A percentile compares a stretch with the other conserved stretches of the same genome.
These are phyloP conservation scores for Salicornia ramosissima DNA, from an alignment of 148 eudicot species.

Conservation along the genomic window DNA sequence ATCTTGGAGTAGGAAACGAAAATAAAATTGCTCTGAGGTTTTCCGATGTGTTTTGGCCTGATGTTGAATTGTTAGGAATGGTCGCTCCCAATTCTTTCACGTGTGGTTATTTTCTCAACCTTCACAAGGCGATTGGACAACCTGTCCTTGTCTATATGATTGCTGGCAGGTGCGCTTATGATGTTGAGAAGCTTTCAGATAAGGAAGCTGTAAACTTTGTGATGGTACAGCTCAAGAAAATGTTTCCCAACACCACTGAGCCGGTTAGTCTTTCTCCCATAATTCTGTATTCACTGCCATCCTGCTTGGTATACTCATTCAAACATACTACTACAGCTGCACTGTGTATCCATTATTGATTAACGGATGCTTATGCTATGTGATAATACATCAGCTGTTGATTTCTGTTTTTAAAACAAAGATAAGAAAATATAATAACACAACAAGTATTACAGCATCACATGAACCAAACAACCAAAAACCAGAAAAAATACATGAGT, in stretches of 20 bases:
- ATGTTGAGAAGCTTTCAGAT: conserved; percentile 88
- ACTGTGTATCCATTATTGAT: not conserved
- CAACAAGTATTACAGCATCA: too few species aligned
- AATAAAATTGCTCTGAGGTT: conserved; percentile 88
- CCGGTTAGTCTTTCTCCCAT: conserved; percentile 58
- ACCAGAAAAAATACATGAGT: too few species aligned
- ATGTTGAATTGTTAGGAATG: conserved; percentile 73
- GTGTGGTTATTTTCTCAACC: conserved; percentile 97
- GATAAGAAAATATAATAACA: too few species aligned
- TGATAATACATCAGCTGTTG: not conserved
- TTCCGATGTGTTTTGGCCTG: conserved; percentile 85
- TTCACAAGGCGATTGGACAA: conserved; percentile 89
- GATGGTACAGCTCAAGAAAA: conserved; percentile 86
- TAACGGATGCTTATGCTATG: not conserved
- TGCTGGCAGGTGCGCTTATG: conserved; percentile 84
- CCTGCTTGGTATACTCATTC: not conserved
- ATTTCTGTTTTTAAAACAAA: not conserved
- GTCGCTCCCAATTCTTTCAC: conserved; percentile 82
- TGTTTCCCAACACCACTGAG: conserved; percentile 78
- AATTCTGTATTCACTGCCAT: conserved; percentile 8
- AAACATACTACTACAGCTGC: not conserved
- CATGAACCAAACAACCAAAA: too few species aligned
- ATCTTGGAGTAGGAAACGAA: conserved; percentile 94
- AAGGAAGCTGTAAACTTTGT: conserved; percentile 67
- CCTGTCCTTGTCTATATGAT: conserved; percentile 98